phyloP scores from a whole-genome alignment of 305 asterid species.

The Fraxinus baroniana region DNA sequence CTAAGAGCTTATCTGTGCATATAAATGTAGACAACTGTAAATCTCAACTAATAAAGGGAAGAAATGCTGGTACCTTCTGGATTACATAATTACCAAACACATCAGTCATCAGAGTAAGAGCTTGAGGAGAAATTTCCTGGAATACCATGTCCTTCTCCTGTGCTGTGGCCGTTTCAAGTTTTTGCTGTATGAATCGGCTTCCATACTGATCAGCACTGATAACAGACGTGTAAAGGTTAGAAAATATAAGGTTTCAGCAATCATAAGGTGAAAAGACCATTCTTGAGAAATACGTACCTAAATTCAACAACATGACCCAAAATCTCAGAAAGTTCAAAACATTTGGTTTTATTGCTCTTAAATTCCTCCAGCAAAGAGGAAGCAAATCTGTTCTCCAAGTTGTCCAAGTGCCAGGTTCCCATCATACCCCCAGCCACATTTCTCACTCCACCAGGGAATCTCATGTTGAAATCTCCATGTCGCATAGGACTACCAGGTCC shows the following conservation, averaged over 20 bases:
- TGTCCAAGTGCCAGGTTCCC: conserved; percentile 91
- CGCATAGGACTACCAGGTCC: conserved; percentile 92
- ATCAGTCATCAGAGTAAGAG: conserved; percentile 91
- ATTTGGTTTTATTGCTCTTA: conserved; percentile 87
- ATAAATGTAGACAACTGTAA: neutral
- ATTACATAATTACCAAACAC: conserved; percentile 97
- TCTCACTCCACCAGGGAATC: conserved; percentile 72
- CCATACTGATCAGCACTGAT: conserved; percentile 95
- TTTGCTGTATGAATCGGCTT: conserved; percentile 97
- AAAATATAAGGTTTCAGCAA: conserved; percentile 9
- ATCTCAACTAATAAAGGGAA: neutral
- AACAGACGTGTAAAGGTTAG: conserved; percentile 15
- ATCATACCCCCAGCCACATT: conserved; percentile 62
- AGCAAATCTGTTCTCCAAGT: conserved; percentile 58
- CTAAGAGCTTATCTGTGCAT: neutral
- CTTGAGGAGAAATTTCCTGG: conserved; percentile 87
- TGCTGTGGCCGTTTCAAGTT: conserved; percentile 87
- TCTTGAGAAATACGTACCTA: conserved; percentile 49
- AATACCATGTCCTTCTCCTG: conserved; percentile 95
- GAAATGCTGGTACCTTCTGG: conserved; percentile 67
- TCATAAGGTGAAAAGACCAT: neutral
- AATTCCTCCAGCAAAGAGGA: conserved; percentile 93
- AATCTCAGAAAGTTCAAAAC: conserved; percentile 91
- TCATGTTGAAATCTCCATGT: conserved; percentile 69
- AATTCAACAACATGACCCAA: conserved; percentile 95